Evolutionary conservation across 1,284 basidiomycete genomes (phyloP), one percentile per base, ranked within the genome.

Genomic region (Boletus subluridellus): DNA sequence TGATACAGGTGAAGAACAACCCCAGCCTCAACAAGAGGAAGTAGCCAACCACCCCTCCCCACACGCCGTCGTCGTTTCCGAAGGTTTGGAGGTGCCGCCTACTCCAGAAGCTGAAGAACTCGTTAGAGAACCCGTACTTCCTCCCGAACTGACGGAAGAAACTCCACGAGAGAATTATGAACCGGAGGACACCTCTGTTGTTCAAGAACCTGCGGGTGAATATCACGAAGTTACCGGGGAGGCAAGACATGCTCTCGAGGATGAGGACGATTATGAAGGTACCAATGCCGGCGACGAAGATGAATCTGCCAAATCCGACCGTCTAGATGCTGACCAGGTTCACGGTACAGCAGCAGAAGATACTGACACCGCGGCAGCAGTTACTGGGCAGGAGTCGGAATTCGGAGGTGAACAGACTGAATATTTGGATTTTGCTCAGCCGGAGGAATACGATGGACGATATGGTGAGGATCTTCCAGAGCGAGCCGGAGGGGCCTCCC

Each of bases 281-380:
- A 60, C 64, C 17, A 62, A 69, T 34, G 51, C 57, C 5, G 62
- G 63, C 30, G 63, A 63, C 35, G 72, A 70, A 48, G 61, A 62
- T 11, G 63, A 66, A 55, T 54, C 55, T 41, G 24, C 53, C 21
- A 64, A 66, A 35, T 58, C 59, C 35, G 66, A 68, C 48, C 57
- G 21, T 28, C 64, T 72, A n/a, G 73, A 76, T 57, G 73, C 71
- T 48, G 70, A 73, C 60, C 68, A 64, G 49, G 60, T 70, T 45
- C 73, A 77, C 49, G 68, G 55, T 26, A 50, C 45, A 48, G 57
- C 52, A 7, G 44, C 46, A 39, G 64, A 62, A 51, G 66, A 64
- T 49, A 65, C 59, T 4, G 66, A 66, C n/a, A 52, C 61, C 26
- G 26, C 51, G 15, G 53, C 52, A 15, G 59, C 59, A 7, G 51